Base-by-base conservation (phyloP, 2,329 filamentous ascomycete genomes). In the Polychaeton citri region DNA sequence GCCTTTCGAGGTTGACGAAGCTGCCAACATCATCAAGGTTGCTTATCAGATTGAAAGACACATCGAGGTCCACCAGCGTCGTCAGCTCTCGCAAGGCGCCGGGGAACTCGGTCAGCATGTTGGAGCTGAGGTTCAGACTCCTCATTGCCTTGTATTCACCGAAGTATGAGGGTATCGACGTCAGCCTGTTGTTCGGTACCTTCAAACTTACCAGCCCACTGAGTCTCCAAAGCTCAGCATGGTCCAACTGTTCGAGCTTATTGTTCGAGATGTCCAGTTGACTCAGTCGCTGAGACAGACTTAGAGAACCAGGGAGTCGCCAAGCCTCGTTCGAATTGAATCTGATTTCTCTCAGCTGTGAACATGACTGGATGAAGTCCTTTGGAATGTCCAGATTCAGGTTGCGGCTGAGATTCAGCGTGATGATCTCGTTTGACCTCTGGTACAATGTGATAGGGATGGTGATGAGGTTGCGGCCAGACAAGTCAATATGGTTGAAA, bases 261-360 rank as follows among this genome's bases (percentile, higher is more conserved):
- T 98, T 98, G 59, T 96, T 96, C 2, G 88, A 95, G 3, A 95
- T 79, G 55, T 98, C 90, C 42, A 98, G 70, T 51, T 85, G 87
- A 0, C 85, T 94, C 48, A 98, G 67, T 42, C 77, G 78, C 44
- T 67, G 77, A 18, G 90, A 88, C 47, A 87, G 69, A 44, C 81
- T 78, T 36, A 98, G 69, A 56, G 87, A 95, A 5, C 78, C 72
- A 3, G 90, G 90, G 17, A 98, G 64, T 50, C 80, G 79, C 57
- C 82, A 78, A 2, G 87, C 84, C 57, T 98, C 90, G 50, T 96
- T 96, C 53, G 86, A 88, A 48, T 83, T 86, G 59, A 81, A 98
- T 53, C 92, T 94, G 67, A 98, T 90, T 57, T 98, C 90, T 34
- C 88, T 77, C 15, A 98, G 66, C 51, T 88, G 86, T 47, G 80